phyloP scores from a whole-genome alignment of 768 basidiomycete species.

The Melanogaster broomeanus region DNA sequence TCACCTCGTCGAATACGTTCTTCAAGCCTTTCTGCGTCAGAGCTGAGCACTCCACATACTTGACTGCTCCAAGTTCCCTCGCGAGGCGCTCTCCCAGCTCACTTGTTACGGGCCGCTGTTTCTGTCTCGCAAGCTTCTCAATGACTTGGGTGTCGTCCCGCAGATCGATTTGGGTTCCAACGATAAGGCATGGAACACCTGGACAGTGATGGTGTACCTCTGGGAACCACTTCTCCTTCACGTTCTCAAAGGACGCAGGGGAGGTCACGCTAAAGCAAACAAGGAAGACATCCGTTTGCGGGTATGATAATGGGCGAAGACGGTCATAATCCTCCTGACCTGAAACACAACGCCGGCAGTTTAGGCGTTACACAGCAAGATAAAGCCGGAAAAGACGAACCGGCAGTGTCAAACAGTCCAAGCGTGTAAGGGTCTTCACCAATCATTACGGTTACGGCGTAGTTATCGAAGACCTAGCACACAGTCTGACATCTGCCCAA shows the following conservation, averaged over 20 bases:
- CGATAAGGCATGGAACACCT: conserved; percentile 97
- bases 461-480: conserved; percentile 88
- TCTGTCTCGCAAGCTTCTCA: conserved; percentile 95
- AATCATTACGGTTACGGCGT: conserved; percentile 99
- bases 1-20: conserved; percentile 99
- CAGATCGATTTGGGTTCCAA: conserved; percentile 97
- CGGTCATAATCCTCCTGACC: conserved; percentile 99
- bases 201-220: conserved; percentile 99
- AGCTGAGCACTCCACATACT: conserved; percentile 99
- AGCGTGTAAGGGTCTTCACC: conserved; percentile 99
- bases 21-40: conserved; percentile 99
- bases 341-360: conserved; percentile 30
- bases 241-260: conserved; percentile 99
- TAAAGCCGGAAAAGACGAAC: conserved; percentile 48
- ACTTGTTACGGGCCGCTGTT: conserved; percentile 86
- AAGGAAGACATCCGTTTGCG: conserved; percentile 98
- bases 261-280: conserved; percentile 99
- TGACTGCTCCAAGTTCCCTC: conserved; percentile 96
- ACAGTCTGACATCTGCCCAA: conserved; percentile 18
- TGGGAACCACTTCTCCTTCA: conserved; percentile 99
- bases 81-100: conserved; percentile 95
- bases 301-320: conserved; percentile 97
- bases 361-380: neutral
- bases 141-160: conserved; percentile 90
- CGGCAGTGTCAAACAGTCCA: conserved; percentile 98